Conservation (phyloP, 306 rosid species). For the Malus orientalis region DNA sequence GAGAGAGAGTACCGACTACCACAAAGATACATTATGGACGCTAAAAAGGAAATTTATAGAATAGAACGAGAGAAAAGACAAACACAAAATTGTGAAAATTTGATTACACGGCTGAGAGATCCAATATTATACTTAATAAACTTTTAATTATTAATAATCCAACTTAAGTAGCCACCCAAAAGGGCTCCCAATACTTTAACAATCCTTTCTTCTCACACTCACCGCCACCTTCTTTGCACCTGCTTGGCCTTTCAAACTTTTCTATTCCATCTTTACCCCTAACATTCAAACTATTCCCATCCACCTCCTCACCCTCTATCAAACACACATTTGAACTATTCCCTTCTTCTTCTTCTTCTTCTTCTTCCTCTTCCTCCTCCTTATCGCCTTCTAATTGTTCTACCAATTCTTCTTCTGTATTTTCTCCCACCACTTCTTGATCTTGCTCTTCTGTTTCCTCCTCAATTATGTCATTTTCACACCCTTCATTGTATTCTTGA, state of each 20-base stretch:
- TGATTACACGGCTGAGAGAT: constrained; percentile 2
- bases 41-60: constrained; percentile 9
- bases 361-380: background rate
- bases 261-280: constrained; percentile 37
- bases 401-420: background rate
- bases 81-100: constrained; percentile 6
- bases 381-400: background rate
- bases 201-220: constrained; percentile 36
- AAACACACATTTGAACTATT: background rate
- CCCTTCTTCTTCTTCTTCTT: background rate
- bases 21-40: constrained; percentile 19
- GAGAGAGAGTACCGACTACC: constrained; percentile 25
- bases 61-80: constrained; percentile 4
- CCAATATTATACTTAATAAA: background rate
- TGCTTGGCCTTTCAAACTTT: constrained; percentile 33
- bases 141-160: background rate
- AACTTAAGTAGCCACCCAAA: constrained; percentile 51
- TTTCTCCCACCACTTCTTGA: background rate
- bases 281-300: constrained; percentile 1
- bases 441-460: constrained; percentile 1
- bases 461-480: constrained; percentile 19
- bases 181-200: constrained; percentile 36
- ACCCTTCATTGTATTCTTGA: background rate
- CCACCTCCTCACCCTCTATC: background rate
- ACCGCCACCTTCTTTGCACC: constrained; percentile 56